Percentiles rank a stretch among this genome's conserved stretches.
Conservation (phyloP, 345 rosid species). For the Hibiscus trionum region DNA sequence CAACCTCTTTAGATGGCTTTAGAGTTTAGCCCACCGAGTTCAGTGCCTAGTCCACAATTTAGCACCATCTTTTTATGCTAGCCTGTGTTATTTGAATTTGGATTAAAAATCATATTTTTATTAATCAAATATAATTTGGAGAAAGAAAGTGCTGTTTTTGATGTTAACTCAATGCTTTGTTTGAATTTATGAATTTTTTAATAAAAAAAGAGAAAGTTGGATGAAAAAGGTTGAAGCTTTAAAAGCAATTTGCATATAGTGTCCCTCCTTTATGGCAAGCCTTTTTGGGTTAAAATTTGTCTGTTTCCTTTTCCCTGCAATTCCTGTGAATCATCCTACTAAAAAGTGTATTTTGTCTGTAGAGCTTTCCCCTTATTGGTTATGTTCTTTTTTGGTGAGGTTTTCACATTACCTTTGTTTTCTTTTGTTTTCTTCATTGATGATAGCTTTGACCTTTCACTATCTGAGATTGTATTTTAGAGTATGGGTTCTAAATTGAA, state of each 20-base stretch:
- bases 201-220: conserved; percentile 8
- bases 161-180: not conserved
- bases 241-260: conserved; percentile 2
- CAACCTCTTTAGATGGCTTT: not conserved
- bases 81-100: not conserved
- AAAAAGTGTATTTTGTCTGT: conserved; percentile 45
- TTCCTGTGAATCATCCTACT: conserved; percentile 37
- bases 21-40: not conserved
- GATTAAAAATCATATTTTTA: no score
- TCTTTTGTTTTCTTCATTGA: conserved; percentile 5
- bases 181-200: not conserved
- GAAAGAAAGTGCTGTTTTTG: no score
- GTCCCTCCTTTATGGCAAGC: not conserved
- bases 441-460: no score
- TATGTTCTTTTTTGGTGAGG: conserved; percentile 1
- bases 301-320: conserved; percentile 15
- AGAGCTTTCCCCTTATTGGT: conserved; percentile 14
- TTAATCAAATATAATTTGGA: not conserved
- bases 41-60: not conserved
- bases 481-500: no score
- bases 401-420: not conserved
- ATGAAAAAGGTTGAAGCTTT: not conserved
- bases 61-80: conserved; percentile 8
- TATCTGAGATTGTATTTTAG: no score
- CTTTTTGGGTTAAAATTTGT: conserved; percentile 20